Evolutionary conservation across 2,329 filamentous ascomycete genomes (phyloP).

Genomic region (Phialocephala subalpina): DNA sequence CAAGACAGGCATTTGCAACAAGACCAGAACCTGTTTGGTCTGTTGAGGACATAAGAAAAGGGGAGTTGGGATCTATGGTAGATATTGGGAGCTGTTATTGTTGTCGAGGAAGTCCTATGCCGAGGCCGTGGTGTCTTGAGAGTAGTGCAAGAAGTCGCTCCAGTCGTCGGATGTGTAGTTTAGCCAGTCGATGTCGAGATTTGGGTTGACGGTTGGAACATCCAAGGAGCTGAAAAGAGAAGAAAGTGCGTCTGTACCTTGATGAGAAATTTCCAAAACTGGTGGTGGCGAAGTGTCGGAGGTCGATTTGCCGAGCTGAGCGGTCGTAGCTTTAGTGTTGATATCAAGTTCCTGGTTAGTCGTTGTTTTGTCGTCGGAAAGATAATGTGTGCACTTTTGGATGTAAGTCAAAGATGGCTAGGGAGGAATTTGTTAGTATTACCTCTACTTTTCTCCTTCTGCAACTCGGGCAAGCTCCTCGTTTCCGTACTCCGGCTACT

Average conservation of each 20-base stretch:
- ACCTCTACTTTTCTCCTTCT: not conserved
- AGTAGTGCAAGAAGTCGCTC: not conserved
- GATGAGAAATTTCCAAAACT: not conserved
- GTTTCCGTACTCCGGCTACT: slow-evolving; percentile 4
- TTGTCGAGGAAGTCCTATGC: not conserved
- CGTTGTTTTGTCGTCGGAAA: not conserved
- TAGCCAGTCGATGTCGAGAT: too few species aligned
- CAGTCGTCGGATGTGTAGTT: not conserved
- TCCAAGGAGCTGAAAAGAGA: not conserved
- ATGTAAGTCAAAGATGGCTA: not conserved
- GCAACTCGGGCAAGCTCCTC: slow-evolving; percentile 1
- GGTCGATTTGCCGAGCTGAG: not conserved
- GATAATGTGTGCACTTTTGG: not conserved
- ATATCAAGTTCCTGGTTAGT: too few species aligned
- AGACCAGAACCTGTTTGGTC: too few species aligned
- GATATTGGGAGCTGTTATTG: not conserved
- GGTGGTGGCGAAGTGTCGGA: not conserved
- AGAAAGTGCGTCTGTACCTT: not conserved
- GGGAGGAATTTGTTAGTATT: not conserved
- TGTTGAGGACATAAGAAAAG: too few species aligned
- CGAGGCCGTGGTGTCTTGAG: not conserved
- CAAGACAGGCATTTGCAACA: too few species aligned
- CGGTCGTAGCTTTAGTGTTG: not conserved
- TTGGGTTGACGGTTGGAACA: too few species aligned
- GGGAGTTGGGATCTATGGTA: not conserved